Evolutionary conservation across 192 early-diverging fungal species (phyloP).

Genomic region (Lobosporangium transversale): DNA sequence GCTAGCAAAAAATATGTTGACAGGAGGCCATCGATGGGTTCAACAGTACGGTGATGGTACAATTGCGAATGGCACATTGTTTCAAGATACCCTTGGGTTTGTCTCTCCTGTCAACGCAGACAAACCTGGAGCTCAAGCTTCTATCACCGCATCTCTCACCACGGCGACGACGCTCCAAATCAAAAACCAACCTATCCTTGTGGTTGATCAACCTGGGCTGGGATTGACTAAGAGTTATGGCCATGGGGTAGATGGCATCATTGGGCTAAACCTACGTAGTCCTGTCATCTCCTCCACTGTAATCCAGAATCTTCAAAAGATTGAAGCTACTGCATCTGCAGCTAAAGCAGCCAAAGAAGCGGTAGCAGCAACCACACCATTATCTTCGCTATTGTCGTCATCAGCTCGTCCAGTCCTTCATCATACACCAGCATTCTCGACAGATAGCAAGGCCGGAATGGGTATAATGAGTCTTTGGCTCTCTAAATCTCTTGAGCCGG

Average conservation of each 20-base stretch:
- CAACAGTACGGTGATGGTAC: constrained; percentile 41
- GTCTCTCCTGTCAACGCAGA: not conserved
- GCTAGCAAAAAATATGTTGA: constrained; percentile 6
- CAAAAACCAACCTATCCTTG: constrained; percentile 19
- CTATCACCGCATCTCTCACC: not conserved
- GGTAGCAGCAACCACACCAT: not conserved
- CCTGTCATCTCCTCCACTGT: constrained; percentile 9
- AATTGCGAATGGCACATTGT: constrained; percentile 28
- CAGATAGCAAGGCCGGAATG: not conserved
- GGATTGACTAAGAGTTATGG: constrained; percentile 31
- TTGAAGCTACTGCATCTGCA: not conserved
- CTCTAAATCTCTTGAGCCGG: constrained; percentile 5
- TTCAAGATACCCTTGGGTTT: constrained; percentile 33
- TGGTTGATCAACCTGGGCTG: constrained; percentile 30
- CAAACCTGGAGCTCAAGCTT: not conserved
- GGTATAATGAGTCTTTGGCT: constrained; percentile 45
- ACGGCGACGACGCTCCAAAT: constrained; percentile 3
- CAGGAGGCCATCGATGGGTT: constrained; percentile 10
- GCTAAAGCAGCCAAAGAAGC: not conserved
- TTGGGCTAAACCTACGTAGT: constrained; percentile 25
- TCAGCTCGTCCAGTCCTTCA: no score
- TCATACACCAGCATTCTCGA: not conserved
- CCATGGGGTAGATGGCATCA: constrained; percentile 26
- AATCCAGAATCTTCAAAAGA: constrained; percentile 21
- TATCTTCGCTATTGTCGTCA: no score